phyloP scores from a whole-genome alignment of 371 early-diverging fungal species.

The Mycotypha africana region DNA sequence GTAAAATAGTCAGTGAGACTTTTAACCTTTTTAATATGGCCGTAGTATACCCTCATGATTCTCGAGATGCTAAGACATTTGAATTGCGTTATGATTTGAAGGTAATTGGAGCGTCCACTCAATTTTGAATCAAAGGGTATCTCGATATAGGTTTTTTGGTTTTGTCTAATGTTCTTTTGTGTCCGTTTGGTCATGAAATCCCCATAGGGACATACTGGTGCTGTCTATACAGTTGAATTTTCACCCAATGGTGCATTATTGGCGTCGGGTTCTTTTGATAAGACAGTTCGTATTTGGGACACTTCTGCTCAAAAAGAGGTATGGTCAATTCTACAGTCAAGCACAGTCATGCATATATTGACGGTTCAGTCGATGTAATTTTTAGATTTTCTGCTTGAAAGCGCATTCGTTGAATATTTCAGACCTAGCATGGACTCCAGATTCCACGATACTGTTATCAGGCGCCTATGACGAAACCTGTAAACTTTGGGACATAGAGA shows the following conservation, averaged over 20 bases:
- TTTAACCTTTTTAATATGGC: neutral
- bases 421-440: conserved; percentile 74
- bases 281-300: conserved; percentile 89
- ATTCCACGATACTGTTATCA: conserved; percentile 71
- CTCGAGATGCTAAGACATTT: conserved; percentile 44
- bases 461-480: conserved; percentile 83
- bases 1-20: neutral
- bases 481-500: conserved; percentile 79
- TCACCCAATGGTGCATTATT: conserved; percentile 76
- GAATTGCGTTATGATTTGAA: conserved; percentile 48
- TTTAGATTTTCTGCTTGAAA: conserved; percentile 49
- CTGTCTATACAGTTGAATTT: conserved; percentile 80
- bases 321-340: too few relatives aligned
- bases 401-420: conserved; percentile 79
- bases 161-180: too few relatives aligned
- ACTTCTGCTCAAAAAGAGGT: conserved; percentile 69
- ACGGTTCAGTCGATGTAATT: too few relatives aligned
- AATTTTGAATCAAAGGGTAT: neutral
- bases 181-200: too few relatives aligned
- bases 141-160: too few relatives aligned
- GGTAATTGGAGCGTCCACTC: conserved; percentile 19
- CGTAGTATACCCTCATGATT: conserved; percentile 24
- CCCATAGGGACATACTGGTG: conserved; percentile 86
- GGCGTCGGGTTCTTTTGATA: conserved; percentile 89
- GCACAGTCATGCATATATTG: too few relatives aligned